Evolutionary conservation across 257 asterid genomes (phyloP), one percentile per base, ranked within the genome.

Genomic region (Solanum raphanifolium): DNA sequence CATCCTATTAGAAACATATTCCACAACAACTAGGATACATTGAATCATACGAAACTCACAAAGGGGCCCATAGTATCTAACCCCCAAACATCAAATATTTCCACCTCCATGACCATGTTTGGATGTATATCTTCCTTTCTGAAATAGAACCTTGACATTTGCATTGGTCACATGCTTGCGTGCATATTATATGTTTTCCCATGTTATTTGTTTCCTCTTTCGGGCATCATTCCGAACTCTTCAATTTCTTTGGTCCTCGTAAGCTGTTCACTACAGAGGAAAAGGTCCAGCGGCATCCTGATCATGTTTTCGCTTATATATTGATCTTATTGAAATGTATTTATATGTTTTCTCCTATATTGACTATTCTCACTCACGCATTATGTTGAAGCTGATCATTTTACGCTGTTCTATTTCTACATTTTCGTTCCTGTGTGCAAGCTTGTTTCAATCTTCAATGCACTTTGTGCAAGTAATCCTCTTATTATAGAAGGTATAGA

Each of bases 231-330:
- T 55, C 85, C 55, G 88, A 82, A 81, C 78, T 87, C 75, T 71
- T 87, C 71, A 27, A 29, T 60, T 18, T 21, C 46, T 74, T 89
- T 62, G 41, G 75, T 69, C 88, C 89, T 82, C 93, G 92, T 73
- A 94, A 92, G 88, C 89, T 95, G 87, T 94, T 97, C 89, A 89
- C 96, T 41, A 93, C 90, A 87, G 98, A 95, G 87, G 99, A 95
- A 62, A 95, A 93, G 92, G 4, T 87, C 87, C 76, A 87, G 87
- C 93, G 96, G 91, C 83, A 92, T 90, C 98, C 98, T 86, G 95
- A 95, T 91, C 83, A 27, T 39, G 18, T 25, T 23, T 66, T n/a
- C 29, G 2, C 79, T 72, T n/a, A 20, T 34, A 34, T 34, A 76
- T 78, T 76, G 20, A 9, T 74, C 13, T 75, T 10, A 60, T 16